Conservation (phyloP, 257 asterid genomes). For the Solanum infundibuliforme region DNA sequence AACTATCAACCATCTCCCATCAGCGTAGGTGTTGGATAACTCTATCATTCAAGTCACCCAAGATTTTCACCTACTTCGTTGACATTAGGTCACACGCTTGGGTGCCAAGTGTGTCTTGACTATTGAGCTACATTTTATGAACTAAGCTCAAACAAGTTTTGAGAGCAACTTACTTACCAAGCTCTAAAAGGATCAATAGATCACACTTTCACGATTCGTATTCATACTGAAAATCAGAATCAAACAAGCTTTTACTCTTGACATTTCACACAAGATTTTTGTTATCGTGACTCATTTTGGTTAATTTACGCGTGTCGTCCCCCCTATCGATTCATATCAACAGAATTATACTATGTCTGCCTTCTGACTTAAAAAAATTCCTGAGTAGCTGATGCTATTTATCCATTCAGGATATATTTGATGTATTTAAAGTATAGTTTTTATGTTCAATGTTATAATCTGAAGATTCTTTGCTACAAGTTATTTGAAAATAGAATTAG, state of each 20-base stretch:
- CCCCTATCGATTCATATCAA: background rate
- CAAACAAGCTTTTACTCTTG: background rate
- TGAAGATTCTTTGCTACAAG: background rate
- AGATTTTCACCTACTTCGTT: background rate
- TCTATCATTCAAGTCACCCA: background rate
- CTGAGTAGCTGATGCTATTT: background rate
- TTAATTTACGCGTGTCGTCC: background rate
- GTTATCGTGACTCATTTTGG: background rate
- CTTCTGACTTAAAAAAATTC: background rate
- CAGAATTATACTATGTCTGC: background rate
- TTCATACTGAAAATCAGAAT: background rate
- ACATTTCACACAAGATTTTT: background rate
- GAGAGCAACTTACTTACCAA: background rate
- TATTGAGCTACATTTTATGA: background rate
- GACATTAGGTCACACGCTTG: background rate
- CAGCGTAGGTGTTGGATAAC: background rate
- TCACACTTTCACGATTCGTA: background rate
- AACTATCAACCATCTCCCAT: background rate
- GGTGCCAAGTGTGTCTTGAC: background rate
- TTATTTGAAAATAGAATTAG: background rate
- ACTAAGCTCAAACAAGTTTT: background rate
- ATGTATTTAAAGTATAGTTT: background rate
- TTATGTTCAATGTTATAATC: background rate
- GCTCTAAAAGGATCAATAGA: background rate
- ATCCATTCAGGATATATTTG: background rate